These are phyloP conservation scores for Vachellia pachyceras DNA, from an alignment of 306 rosid genomes.

Conservation along the genomic window DNA sequence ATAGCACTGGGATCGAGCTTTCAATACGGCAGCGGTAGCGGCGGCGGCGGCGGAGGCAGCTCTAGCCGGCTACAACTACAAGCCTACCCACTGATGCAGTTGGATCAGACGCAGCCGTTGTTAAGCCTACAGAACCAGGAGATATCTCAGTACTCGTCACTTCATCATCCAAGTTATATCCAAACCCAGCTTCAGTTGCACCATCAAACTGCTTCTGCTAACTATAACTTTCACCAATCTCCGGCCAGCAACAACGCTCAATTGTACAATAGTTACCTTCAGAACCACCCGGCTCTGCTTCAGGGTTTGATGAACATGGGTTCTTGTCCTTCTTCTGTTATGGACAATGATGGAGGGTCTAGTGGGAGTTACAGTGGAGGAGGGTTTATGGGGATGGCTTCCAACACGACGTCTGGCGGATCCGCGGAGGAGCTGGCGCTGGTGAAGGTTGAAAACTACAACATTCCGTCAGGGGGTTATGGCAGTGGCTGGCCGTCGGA, in stretches of 20 bases:
- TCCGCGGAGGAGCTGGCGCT: conserved; percentile 60
- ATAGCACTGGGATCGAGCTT: conserved; percentile 65
- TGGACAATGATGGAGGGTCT: conserved; percentile 50
- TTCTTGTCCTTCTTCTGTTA: conserved; percentile 22
- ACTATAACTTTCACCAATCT: conserved; percentile 24
- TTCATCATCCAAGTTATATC: conserved; percentile 64
- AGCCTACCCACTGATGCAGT: conserved; percentile 61
- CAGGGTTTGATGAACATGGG: conserved; percentile 80
- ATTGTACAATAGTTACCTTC: conserved; percentile 60
- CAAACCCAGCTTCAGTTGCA: conserved; percentile 90
- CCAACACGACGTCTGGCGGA: conserved; percentile 43
- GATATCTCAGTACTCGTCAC: conserved; percentile 50
- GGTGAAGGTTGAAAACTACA: conserved; percentile 82
- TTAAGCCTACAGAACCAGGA: conserved; percentile 78
- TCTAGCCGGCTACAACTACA: conserved; percentile 56
- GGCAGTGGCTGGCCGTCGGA: conserved; percentile 65
- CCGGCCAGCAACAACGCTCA: conserved; percentile 36
- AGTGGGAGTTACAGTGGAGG: conserved; percentile 43
- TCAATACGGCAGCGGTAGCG: conserved; percentile 60
- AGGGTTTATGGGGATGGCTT: conserved; percentile 53
- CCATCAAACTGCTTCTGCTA: conserved; percentile 48
- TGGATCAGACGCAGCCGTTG: conserved; percentile 58
- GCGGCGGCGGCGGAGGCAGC: conserved; percentile 38
- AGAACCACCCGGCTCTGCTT: conserved; percentile 76
- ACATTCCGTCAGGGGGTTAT: conserved; percentile 65